Evolutionary conservation across 2,329 filamentous ascomycete genomes (phyloP), one percentile per base, ranked within the genome.

Genomic region (Fusarium caatingaense): DNA sequence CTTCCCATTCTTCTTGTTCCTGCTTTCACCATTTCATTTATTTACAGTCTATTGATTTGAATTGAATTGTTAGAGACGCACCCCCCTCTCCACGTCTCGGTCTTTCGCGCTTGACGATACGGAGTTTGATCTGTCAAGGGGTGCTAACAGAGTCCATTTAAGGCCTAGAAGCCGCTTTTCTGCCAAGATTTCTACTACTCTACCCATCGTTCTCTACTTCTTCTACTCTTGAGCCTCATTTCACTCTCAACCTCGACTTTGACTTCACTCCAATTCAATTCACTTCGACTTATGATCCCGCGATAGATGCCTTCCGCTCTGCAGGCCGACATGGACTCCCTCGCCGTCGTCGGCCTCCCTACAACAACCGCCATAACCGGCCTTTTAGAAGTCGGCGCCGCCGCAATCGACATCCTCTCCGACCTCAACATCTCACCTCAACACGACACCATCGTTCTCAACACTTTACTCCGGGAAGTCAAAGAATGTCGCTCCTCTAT

Each of bases 401-500:
- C 75, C 42, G 71, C 75, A 41, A 78, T 78, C 68, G 79, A 81
- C 64, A 72, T 72, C 15, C 75, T 81, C 59, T 74, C 72, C 72
- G 78, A 80, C 55, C 75, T 80, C 63, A 79, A 78, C 64, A 71
- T 74, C 53, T 69, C 76, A 8, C 74, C 78, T 2, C 71, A 71
- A 60, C 58, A 69, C 60, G 67, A 68, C 57, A 77, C 76, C 20
- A 64, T 71, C 9, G 46, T 75, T 28, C 66, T 79, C 60, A 76
- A 75, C 67, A 70, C 75, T 47, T 76, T 78, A 15, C 72, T 80
- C 8, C 77, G 78, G 47, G 78, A 80, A 63, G 66, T 80, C 40
- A 80, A 80, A 51, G 79, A 81, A 64, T 79, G 78, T 40, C 78
- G 79, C 34, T 81, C 79, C 13, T 79, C 79, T 2, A 72, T 80